Evolutionary conservation across 2,329 filamentous ascomycete species (phyloP), one percentile per base, ranked within the genome.

Genomic region (Ophiostoma sp.): DNA sequence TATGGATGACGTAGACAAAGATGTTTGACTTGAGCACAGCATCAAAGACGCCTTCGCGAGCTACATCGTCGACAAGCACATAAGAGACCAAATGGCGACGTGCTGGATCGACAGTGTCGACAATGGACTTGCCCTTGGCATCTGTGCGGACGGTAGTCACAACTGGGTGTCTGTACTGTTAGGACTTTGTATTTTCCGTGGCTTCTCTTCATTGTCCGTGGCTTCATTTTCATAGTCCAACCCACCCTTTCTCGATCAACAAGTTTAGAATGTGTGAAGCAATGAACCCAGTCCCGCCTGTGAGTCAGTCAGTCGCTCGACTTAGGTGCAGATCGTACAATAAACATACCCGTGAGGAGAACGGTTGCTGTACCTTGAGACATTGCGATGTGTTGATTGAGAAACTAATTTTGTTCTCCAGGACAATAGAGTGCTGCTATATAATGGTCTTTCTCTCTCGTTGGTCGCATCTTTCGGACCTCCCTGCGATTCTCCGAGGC

Each of bases 1-100:
- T 92, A 77, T 93, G 90, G 68, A 93, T 83, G 67, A 94, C 90
- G 65, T 85, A 88, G 75, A 92, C 89, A 73, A 94, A 91, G 0
- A 87, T 86, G 0, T 79, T 78, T 1, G 79, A 78, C 72, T 79
- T 75, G n/a, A 84, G 76, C 10, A 78, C 79, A 76, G 85, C 79
- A 71, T 90, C 86, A 74, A 95, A 96, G 33, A 90, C 91, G 23
- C 85, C 86, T 31, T 87, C 84, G 72, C 87, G 77, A 0, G 89
- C 89, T 73, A 96, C 89, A 74, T 96, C 90, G 67, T 87, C 83
- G 15, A 96, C 90, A 72, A 94, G 85, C 48, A 76, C 80, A 69
- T 80, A 83, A 1, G 79, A 78, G 1, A 83, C 70, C 1, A 57
- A 79, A 4, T 74, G 67, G 70, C 85, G 84, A 1, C 84, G 80